Base-by-base conservation (phyloP, 2,329 filamentous ascomycete genomes). In the Exophiala dermatitidis region DNA sequence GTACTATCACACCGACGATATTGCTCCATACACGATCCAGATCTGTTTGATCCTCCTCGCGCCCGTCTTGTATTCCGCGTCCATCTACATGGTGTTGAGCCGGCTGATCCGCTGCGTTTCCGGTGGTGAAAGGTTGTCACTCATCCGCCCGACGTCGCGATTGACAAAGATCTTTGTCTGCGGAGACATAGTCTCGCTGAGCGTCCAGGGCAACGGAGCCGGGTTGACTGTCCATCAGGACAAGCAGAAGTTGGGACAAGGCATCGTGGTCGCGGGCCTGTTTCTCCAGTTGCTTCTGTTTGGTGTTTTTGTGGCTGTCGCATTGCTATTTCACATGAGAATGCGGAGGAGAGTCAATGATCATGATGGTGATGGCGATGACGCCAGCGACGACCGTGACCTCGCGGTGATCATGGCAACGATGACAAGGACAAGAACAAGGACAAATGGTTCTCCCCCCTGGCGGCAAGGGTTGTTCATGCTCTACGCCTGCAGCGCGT, bases 61-160 rank as follows among this genome's bases (percentile, higher is more conserved):
- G 0, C 69, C 69, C 2, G 62, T 72, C 0, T 67, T 73, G 70
- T 69, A 75, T 7, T 75, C 75, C 52, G 73, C 73, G 2, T 75
- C 72, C 51, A 67, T 69, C 19, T 75, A 75, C 62, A 74, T 76
- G 71, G 64, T 70, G 3, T 65, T 76, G 9, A 72, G 67, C 3
- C 69, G 73, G 1, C 72, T 76, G 68, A 68, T 74, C 29, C 62
- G 74, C 60, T 31, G 40, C 34, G 48, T 50, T 2, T 1, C 19
- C 19, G 28, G 2, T 64, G 68, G 0, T 66, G 64, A 29, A 62
- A 63, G 5, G 4, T 64, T 75, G n/a, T 65, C 70, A 3, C 52
- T 58, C 3, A 65, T 75, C 43, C 67, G 67, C 0, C 68, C 72
- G 1, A 59, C 62, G 1, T 60, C 62, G 1, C 19, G 19, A 19